Evolutionary conservation across 176 grass and related monocot genomes (phyloP), one percentile per base, ranked within the genome.

Genomic region (Musa acuminata): DNA sequence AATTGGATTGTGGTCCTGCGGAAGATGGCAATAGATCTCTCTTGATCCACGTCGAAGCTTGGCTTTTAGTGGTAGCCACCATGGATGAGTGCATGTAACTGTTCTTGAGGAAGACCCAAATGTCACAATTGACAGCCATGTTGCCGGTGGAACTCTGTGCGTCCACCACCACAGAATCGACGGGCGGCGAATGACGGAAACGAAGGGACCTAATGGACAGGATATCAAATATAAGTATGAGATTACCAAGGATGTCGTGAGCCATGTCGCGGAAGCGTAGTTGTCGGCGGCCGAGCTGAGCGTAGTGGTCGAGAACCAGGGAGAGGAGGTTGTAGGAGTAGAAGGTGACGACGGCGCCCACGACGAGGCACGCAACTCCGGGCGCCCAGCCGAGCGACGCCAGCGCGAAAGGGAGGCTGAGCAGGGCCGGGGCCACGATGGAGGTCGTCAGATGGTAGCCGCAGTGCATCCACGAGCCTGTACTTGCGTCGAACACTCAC

Each of bases 281-380:
- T 52, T 87, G 94, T 4, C 94, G 90, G 27, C 67, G 87, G 3
- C 90, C 94, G 13, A 87, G 87, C 74, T 85, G 73, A 23, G 94
- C 94, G 62, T 97, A 87, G 83, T 97, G 94, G 84, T 97, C 94
- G 21, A 97, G 87, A 24, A 97, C 94, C 23, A 76, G 62, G 64
- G 94, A 93, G 82, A 97, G 79, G 85, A 97, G 94, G 75, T 97
- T 97, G 85, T 97, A 97, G 22, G 94, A 97, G 82, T 97, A 97
- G 87, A 97, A 97, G 55, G 94, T 82, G 62, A 93, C 87, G 35
- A 66, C 57, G 8, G 87, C 86, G 49, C 85, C 94, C 71, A 83
- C 55, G 65, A 82, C 67, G 19, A 97, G 87, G 84, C 83, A 90
- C 20, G 78, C 69, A 29, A 93, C 62, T 57, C 90, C 94, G 1